A percentile compares a stretch with the other conserved stretches of the same genome.
These are phyloP conservation scores for Xylaria intraflava DNA, from an alignment of 495 filamentous ascomycete species.

Conservation along the genomic window DNA sequence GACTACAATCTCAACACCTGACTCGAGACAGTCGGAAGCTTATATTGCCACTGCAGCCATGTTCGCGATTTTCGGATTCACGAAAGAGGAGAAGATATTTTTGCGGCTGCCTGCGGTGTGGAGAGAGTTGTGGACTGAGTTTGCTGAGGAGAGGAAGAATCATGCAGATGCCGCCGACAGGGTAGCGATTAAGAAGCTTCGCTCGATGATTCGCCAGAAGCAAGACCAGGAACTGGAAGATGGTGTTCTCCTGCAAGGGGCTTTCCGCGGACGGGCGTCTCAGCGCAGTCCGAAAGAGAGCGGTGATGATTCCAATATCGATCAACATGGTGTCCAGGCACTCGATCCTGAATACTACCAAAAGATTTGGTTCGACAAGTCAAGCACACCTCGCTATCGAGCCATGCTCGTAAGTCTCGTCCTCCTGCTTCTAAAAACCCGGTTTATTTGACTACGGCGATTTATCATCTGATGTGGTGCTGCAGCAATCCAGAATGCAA, in stretches of 20 bases:
- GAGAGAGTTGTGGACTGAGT: constrained; percentile 80
- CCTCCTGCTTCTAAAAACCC: too few species aligned
- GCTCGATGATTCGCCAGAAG: constrained; percentile 53
- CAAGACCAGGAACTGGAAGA: constrained; percentile 56
- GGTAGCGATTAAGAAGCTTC: constrained; percentile 51
- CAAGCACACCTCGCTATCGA: constrained; percentile 52
- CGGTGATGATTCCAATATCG: constrained; percentile 35
- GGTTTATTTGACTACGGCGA: neutral
- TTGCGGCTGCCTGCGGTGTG: constrained; percentile 70
- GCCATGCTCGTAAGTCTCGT: constrained; percentile 45
- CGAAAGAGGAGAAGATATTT: constrained; percentile 80
- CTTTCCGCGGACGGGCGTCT: constrained; percentile 59
- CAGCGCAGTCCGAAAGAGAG: constrained; percentile 41
- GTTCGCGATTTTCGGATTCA: constrained; percentile 70
- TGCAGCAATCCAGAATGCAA: constrained; percentile 52
- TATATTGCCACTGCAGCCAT: constrained; percentile 77
- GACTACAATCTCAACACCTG: constrained; percentile 66
- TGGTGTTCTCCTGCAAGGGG: constrained; percentile 65
- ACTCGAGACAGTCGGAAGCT: constrained; percentile 72
- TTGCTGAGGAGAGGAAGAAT: constrained; percentile 60
- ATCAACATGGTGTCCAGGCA: constrained; percentile 21
- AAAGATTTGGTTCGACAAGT: constrained; percentile 65
- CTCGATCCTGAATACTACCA: constrained; percentile 41
- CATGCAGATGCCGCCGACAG: constrained; percentile 65
- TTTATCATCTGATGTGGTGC: constrained; percentile 10